These are phyloP conservation scores for Corynespora cassiicola DNA, from an alignment of 2,329 filamentous ascomycete genomes.

Conservation along the genomic window DNA sequence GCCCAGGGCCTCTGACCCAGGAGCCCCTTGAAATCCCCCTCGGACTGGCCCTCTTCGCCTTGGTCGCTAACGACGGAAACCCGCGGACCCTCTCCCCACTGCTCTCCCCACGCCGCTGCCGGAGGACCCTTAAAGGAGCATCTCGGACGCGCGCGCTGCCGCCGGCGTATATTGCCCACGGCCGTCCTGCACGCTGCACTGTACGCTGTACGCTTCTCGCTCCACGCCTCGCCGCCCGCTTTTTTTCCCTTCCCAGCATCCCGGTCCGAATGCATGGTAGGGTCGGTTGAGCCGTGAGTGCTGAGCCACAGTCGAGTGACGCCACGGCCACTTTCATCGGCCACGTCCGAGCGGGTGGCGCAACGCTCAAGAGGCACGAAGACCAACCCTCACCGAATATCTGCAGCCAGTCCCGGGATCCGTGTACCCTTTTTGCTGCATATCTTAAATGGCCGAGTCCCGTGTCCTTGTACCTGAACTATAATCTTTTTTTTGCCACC, in stretches of 20 bases:
- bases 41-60: slow-evolving; percentile 27
- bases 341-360: slow-evolving; percentile 28
- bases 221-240: slow-evolving; percentile 33
- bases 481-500: slow-evolving; percentile 37
- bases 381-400: slow-evolving; percentile 37
- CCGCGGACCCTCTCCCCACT: slow-evolving; percentile 36
- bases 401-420: slow-evolving; percentile 29
- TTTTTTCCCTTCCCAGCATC: slow-evolving; percentile 25
- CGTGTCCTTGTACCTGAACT: slow-evolving; percentile 33
- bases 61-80: slow-evolving; percentile 30
- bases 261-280: slow-evolving; percentile 16
- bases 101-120: slow-evolving; percentile 35
- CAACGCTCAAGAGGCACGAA: slow-evolving; percentile 17
- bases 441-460: slow-evolving; percentile 39
- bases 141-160: slow-evolving; percentile 33
- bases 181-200: slow-evolving; percentile 26
- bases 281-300: slow-evolving; percentile 8
- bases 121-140: slow-evolving; percentile 28
- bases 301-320: slow-evolving; percentile 40
- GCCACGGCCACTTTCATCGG: slow-evolving; percentile 29
- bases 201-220: too few species aligned
- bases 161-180: slow-evolving; percentile 34
- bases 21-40: slow-evolving; percentile 22
- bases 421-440: slow-evolving; percentile 31
- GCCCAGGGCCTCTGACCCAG: slow-evolving; percentile 21